Percentiles rank a stretch among this genome's conserved stretches.
Conservation (phyloP, 2,329 filamentous ascomycete species). For the Beauveria asiatica region DNA sequence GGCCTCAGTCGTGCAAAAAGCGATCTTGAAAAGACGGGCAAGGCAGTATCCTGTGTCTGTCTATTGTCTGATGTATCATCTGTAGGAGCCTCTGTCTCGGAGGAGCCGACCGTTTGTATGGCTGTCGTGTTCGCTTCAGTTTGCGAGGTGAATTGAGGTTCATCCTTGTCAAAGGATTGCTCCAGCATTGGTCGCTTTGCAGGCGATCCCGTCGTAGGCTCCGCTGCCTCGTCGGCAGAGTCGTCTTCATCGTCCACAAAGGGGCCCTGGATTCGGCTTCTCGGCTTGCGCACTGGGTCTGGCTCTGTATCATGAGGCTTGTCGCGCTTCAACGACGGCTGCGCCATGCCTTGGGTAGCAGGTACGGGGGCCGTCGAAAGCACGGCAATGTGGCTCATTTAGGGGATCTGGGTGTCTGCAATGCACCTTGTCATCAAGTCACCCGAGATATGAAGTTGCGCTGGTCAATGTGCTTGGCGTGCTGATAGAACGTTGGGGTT, state of each 20-base stretch:
- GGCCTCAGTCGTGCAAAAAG: constrained; percentile 19
- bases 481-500: not conserved
- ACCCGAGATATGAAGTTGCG: not conserved
- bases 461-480: not conserved
- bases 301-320: constrained; percentile 22
- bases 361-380: constrained; percentile 48
- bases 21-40: constrained; percentile 21
- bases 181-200: constrained; percentile 15
- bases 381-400: constrained; percentile 32
- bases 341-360: constrained; percentile 43
- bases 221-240: constrained; percentile 21
- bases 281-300: constrained; percentile 25
- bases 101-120: not conserved
- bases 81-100: not conserved
- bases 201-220: constrained; percentile 2
- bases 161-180: not conserved
- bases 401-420: not conserved
- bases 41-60: constrained; percentile 11
- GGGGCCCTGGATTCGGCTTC: constrained; percentile 27
- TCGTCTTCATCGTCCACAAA: constrained; percentile 32
- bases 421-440: not conserved
- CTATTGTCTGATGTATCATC: not conserved
- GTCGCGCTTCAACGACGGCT: constrained; percentile 26
- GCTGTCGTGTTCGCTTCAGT: not conserved
- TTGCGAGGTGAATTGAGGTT: not conserved